Conservation (phyloP, 1,284 basidiomycete genomes). For the Austroboletus olivaceoglutinosus region DNA sequence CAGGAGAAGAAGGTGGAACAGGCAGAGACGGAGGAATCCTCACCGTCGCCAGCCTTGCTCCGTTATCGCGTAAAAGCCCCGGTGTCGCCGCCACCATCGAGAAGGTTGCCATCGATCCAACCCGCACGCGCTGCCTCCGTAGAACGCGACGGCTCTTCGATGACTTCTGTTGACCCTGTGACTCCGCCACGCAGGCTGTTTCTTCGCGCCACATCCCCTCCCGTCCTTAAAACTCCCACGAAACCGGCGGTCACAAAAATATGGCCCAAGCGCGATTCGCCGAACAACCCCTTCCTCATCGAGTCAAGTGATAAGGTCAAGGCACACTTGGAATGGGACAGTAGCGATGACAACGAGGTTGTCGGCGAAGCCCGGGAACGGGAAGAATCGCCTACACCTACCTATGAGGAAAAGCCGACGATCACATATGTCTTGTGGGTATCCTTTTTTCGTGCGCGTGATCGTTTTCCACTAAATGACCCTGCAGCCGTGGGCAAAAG, state of each 20-base stretch:
- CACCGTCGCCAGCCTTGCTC: conserved; percentile 29
- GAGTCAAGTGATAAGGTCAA: conserved; percentile 17
- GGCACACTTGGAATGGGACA: conserved; percentile 29
- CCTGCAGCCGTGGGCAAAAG: conserved; percentile 31
- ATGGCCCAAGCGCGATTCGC: conserved; percentile 47
- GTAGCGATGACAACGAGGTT: conserved; percentile 28
- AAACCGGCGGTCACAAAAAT: conserved; percentile 22
- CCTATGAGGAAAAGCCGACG: conserved; percentile 44
- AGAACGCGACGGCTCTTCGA: conserved; percentile 11
- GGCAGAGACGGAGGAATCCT: conserved; percentile 15
- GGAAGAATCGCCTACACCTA: conserved; percentile 30
- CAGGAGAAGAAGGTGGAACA: conserved; percentile 4
- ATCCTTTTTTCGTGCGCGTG: background rate
- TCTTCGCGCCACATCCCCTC: conserved; percentile 17
- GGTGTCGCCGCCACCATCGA: conserved; percentile 41
- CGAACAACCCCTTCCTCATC: conserved; percentile 52
- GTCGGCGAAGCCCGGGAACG: conserved; percentile 27
- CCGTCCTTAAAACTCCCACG: conserved; percentile 18
- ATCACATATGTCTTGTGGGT: conserved; percentile 53
- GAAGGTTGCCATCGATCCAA: conserved; percentile 25
- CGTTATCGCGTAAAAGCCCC: conserved; percentile 30
- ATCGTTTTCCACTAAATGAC: background rate
- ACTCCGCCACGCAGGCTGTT: conserved; percentile 28
- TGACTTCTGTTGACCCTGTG: conserved; percentile 7
- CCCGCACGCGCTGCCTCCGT: conserved; percentile 26